Conservation (phyloP, 495 filamentous ascomycete species). For the Neurospora sp. region DNA sequence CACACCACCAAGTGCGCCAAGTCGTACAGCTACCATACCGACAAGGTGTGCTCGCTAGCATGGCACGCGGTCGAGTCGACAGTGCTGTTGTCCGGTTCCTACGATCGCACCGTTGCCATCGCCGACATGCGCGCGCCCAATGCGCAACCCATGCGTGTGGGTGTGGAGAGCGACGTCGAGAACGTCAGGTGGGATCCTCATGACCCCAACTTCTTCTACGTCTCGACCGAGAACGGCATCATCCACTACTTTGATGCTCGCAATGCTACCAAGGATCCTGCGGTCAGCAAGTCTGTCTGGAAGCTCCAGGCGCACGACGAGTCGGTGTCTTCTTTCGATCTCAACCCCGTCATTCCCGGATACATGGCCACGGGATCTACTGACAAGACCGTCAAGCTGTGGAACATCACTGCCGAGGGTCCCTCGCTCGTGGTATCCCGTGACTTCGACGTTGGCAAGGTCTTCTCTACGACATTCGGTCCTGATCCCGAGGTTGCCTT, state of each 20-base stretch:
- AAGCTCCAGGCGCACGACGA: conserved; percentile 90
- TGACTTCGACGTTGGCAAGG: conserved; percentile 85
- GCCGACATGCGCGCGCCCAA: conserved; percentile 90
- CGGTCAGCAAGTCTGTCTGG: conserved; percentile 77
- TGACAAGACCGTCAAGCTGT: conserved; percentile 92
- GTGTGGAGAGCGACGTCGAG: conserved; percentile 92
- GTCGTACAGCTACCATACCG: conserved; percentile 83
- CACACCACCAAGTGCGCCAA: conserved; percentile 85
- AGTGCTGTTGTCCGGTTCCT: conserved; percentile 80
- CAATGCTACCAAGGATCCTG: conserved; percentile 53
- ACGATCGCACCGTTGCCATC: conserved; percentile 84
- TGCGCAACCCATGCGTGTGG: conserved; percentile 67
- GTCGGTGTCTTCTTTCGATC: conserved; percentile 87
- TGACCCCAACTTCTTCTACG: conserved; percentile 85
- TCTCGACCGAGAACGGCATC: conserved; percentile 82
- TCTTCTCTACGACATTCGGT: conserved; percentile 84
- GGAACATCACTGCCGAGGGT: conserved; percentile 72
- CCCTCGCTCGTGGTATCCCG: conserved; percentile 86
- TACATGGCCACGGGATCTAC: conserved; percentile 87
- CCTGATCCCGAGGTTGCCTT: conserved; percentile 86
- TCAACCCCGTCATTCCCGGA: conserved; percentile 80
- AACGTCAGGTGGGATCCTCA: conserved; percentile 87
- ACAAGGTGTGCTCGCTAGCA: conserved; percentile 90
- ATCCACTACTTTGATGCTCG: conserved; percentile 82
- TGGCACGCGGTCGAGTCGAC: conserved; percentile 88